Conservation (phyloP, 2,329 filamentous ascomycete species). For the Sporothrix protearum region DNA sequence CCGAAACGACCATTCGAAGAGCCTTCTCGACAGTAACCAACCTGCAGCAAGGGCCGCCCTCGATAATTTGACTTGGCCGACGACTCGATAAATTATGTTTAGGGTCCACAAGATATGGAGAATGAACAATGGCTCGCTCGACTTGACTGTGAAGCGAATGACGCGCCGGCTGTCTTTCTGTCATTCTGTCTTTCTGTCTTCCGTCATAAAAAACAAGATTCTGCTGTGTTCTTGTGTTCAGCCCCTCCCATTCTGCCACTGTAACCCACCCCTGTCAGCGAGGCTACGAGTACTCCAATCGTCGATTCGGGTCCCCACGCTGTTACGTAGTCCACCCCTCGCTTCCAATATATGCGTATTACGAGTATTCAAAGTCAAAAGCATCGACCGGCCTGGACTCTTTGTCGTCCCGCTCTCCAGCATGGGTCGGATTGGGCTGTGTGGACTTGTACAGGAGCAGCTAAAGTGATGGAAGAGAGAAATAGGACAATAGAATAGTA, state of each 20-base stretch:
- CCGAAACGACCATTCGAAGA: background rate
- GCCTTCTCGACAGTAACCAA: too few species aligned
- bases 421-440: background rate
- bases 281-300: too few species aligned
- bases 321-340: background rate
- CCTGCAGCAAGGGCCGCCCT: background rate
- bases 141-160: background rate
- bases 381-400: background rate
- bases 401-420: background rate
- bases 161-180: background rate
- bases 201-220: slow-evolving; percentile 11
- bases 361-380: background rate
- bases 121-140: too few species aligned
- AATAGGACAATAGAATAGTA: background rate
- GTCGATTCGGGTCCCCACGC: background rate
- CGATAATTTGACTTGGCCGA: background rate
- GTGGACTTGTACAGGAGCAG: background rate
- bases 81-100: background rate
- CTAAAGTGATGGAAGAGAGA: background rate
- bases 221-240: background rate
- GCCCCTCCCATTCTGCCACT: background rate
- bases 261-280: background rate
- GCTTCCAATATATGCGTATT: background rate
- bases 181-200: too few species aligned
- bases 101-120: too few species aligned